Evolutionary conservation across 2,329 filamentous ascomycete species (phyloP).

Genomic region (Alternaria novae-zelandiae): DNA sequence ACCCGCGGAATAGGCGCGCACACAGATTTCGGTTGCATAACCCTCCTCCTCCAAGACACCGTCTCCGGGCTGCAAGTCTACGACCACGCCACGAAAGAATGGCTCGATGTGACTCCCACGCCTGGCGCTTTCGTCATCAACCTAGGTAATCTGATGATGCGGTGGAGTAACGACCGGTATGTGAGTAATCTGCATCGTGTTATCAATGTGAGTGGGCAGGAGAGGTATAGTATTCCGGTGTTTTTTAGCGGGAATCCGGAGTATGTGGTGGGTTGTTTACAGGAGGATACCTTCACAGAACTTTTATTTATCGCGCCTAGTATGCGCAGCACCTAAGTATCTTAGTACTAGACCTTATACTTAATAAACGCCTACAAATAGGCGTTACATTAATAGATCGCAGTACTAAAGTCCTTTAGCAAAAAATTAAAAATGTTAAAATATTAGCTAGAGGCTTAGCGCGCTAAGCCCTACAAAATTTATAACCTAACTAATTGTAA

Average conservation of each 20-base stretch:
- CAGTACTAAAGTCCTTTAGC: no score
- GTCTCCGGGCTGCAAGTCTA: conserved; percentile 75
- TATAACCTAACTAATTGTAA: no score
- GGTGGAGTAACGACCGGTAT: conserved; percentile 52
- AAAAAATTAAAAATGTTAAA: no score
- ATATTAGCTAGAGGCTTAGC: no score
- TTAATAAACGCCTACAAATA: no score
- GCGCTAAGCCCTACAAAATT: no score
- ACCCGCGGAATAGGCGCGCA: conserved; percentile 53
- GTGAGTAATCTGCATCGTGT: conserved; percentile 53
- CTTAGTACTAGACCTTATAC: no score
- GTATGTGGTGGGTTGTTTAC: conserved; percentile 52
- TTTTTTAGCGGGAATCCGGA: conserved; percentile 56
- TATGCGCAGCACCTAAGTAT: no score
- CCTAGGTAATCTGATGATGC: conserved; percentile 65
- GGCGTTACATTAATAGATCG: no score
- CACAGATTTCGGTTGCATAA: conserved; percentile 53
- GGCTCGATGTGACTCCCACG: conserved; percentile 82
- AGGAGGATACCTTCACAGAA: no score
- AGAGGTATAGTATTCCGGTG: conserved; percentile 53
- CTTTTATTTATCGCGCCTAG: no score
- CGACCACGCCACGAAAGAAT: conserved; percentile 70
- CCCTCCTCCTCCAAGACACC: conserved; percentile 52
- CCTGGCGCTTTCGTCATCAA: conserved; percentile 80
- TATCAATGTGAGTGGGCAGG: conserved; percentile 49